phyloP scores from a whole-genome alignment of 2,329 filamentous ascomycete genomes.

The Xylariaceae sp. region DNA sequence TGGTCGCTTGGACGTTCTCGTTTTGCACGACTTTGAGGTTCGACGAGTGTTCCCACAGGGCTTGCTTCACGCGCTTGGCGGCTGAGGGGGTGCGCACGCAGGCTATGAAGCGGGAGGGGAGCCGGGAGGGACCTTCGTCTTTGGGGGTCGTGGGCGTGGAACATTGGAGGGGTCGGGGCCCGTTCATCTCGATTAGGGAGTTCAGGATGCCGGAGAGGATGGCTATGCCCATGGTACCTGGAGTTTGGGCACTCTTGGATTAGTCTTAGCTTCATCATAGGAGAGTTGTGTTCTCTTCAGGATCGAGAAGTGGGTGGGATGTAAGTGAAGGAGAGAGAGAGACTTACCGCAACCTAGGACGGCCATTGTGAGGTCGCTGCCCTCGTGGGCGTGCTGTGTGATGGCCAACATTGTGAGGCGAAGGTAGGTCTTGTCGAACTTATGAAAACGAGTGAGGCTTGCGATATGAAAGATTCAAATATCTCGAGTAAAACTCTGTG shows the following conservation, averaged over 20 bases:
- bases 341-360: constrained; percentile 75
- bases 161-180: constrained; percentile 42
- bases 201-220: constrained; percentile 77
- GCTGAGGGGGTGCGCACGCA: constrained; percentile 70
- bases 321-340: background rate
- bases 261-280: background rate
- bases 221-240: constrained; percentile 80
- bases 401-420: constrained; percentile 31
- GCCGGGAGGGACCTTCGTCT: constrained; percentile 49
- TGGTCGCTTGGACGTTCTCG: constrained; percentile 65
- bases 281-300: too few species aligned
- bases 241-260: background rate
- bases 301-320: too few species aligned
- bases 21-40: constrained; percentile 65
- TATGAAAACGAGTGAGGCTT: too few species aligned
- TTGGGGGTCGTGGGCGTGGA: constrained; percentile 39
- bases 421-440: background rate
- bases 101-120: constrained; percentile 75
- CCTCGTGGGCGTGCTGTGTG: constrained; percentile 32
- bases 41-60: constrained; percentile 60
- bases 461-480: too few species aligned
- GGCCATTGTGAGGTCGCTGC: constrained; percentile 63
- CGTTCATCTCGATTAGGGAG: constrained; percentile 56
- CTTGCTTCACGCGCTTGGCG: constrained; percentile 63
- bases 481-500: too few species aligned